phyloP scores from a whole-genome alignment of 2,329 filamentous ascomycete genomes.

The Pseudopyrenochaeta lycopersici region DNA sequence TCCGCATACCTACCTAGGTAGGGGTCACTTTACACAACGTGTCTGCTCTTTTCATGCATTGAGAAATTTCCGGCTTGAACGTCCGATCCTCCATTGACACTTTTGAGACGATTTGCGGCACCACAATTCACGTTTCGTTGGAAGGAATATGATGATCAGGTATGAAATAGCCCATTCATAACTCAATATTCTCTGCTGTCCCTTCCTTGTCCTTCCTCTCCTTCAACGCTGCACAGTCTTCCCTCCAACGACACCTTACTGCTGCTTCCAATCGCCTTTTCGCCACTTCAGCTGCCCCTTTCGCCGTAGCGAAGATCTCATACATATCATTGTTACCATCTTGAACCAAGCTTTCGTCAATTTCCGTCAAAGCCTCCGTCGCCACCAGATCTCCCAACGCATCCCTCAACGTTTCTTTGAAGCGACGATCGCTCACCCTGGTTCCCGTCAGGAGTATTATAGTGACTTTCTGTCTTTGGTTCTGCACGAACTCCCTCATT shows the following conservation, averaged over 20 bases:
- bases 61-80: no score
- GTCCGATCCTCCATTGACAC: no score
- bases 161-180: background rate
- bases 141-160: background rate
- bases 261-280: constrained; percentile 6
- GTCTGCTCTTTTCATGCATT: no score
- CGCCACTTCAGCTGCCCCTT: constrained; percentile 6
- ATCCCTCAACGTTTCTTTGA: constrained; percentile 4
- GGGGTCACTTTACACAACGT: no score
- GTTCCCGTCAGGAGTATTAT: constrained; percentile 3
- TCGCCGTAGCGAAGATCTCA: constrained; percentile 2
- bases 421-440: constrained; percentile 1
- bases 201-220: background rate
- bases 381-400: constrained; percentile 5
- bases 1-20: no score
- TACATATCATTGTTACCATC: constrained; percentile 1
- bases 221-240: constrained; percentile 2
- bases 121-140: no score
- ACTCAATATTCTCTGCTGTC: background rate
- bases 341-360: constrained; percentile 3
- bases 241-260: constrained; percentile 5
- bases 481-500: background rate
- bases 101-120: no score
- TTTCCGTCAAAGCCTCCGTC: background rate
- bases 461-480: background rate